Evolutionary conservation across 1,284 basidiomycete species (phyloP).

Genomic region (Moniliophthora roreri): DNA sequence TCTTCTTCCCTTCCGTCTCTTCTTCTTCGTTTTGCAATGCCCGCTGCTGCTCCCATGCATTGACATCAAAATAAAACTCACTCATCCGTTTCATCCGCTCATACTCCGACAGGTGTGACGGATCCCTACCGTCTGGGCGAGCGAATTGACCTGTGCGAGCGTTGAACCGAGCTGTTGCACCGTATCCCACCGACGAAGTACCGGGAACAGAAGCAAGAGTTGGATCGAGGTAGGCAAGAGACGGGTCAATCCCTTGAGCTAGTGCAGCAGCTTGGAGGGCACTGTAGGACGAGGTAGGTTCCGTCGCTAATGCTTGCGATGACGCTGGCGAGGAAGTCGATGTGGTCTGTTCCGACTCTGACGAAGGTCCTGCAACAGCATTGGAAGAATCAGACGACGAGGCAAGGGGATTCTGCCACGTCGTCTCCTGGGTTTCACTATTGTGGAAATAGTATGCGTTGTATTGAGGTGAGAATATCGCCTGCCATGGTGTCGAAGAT

Average conservation of each 20-base stretch:
- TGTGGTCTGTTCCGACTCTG: conserved; percentile 18
- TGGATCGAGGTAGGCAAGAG: conserved; percentile 81
- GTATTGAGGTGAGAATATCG: conserved; percentile 79
- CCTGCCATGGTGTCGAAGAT: conserved; percentile 66
- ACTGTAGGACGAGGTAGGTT: conserved; percentile 31
- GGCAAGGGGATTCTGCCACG: conserved; percentile 82
- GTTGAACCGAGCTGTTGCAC: conserved; percentile 73
- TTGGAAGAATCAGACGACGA: conserved; percentile 21
- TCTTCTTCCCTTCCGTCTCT: conserved; percentile 60
- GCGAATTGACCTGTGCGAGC: conserved; percentile 82
- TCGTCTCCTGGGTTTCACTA: conserved; percentile 75
- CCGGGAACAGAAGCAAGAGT: conserved; percentile 51
- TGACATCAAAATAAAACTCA: conserved; percentile 86
- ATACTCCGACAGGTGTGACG: conserved; percentile 79
- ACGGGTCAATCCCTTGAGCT: conserved; percentile 82
- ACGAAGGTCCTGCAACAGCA: conserved; percentile 25
- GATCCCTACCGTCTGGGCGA: conserved; percentile 62
- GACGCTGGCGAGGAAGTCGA: conserved; percentile 20
- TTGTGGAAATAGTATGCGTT: conserved; percentile 92
- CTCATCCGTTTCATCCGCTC: conserved; percentile 86
- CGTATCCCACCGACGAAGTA: conserved; percentile 23
- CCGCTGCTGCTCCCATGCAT: conserved; percentile 76
- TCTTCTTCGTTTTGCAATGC: conserved; percentile 54
- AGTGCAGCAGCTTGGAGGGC: conserved; percentile 63
- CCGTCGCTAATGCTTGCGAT: conserved; percentile 25